These are phyloP conservation scores for Circinella umbellata DNA, from an alignment of 371 early-diverging fungal species.

Conservation along the genomic window DNA sequence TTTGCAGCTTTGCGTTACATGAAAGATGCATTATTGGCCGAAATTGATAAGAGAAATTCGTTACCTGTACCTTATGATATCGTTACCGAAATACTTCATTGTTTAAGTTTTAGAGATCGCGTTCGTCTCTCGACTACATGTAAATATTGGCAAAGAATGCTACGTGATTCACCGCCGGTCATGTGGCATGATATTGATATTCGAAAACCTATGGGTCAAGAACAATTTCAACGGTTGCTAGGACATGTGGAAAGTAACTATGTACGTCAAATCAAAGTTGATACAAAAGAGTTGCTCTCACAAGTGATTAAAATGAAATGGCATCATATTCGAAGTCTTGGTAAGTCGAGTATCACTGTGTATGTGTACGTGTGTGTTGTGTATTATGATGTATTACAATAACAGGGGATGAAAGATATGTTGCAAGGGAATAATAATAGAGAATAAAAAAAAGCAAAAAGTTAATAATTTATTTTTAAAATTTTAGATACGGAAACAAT, in stretches of 20 bases:
- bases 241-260: neutral
- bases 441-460: too few species aligned
- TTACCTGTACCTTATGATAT: neutral
- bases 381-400: neutral
- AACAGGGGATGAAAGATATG: neutral
- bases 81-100: neutral
- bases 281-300: neutral
- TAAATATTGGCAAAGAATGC: neutral
- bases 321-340: neutral
- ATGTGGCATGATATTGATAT: slow-evolving; percentile 5
- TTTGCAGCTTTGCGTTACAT: neutral
- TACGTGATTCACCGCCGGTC: neutral
- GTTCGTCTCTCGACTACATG: neutral
- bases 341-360: neutral
- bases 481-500: too few species aligned
- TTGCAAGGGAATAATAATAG: too few species aligned
- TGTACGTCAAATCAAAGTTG: neutral
- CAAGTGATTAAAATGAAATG: neutral
- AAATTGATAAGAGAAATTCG: neutral
- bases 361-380: too few species aligned
- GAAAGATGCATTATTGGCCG: neutral
- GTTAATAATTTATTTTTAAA: too few species aligned
- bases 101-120: neutral
- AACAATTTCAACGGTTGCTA: neutral
- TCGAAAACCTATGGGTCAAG: neutral